Conservation (phyloP, 192 early-diverging fungal species). For the Coemansia sp. region DNA sequence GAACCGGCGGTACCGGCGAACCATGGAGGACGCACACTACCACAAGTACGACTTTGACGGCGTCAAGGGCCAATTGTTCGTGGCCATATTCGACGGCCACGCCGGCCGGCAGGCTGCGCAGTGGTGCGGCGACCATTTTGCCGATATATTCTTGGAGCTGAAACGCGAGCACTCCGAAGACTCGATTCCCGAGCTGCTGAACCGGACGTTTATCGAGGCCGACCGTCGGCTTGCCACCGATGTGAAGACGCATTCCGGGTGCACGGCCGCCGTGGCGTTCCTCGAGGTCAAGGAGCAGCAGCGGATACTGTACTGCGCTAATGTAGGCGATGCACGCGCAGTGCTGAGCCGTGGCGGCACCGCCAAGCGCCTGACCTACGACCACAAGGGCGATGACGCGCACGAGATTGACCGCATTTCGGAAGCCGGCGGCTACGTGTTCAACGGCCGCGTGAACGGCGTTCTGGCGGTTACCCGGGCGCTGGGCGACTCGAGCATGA, state of each 20-base stretch:
- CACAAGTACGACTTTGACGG: slow-evolving; percentile 79
- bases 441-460: slow-evolving; percentile 96
- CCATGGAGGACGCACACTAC: slow-evolving; percentile 97
- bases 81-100: slow-evolving; percentile 97
- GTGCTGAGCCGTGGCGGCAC: slow-evolving; percentile 81
- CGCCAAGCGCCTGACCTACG: slow-evolving; percentile 88
- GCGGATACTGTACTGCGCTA: slow-evolving; percentile 79
- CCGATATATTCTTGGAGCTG: slow-evolving; percentile 68
- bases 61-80: slow-evolving; percentile 76
- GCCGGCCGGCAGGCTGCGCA: slow-evolving; percentile 93
- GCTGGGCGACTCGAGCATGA: slow-evolving; percentile 93
- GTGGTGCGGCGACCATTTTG: slow-evolving; percentile 87
- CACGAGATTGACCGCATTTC: slow-evolving; percentile 86
- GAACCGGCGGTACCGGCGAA: slow-evolving; percentile 86
- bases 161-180: slow-evolving; percentile 52
- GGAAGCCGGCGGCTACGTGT: slow-evolving; percentile 92
- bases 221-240: slow-evolving; percentile 76
- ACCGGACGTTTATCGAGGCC: slow-evolving; percentile 74
- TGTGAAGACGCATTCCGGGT: slow-evolving; percentile 80
- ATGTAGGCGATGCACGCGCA: slow-evolving; percentile 95
- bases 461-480: slow-evolving; percentile 95
- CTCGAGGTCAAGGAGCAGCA: slow-evolving; percentile 41
- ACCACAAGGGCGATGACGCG: slow-evolving; percentile 95
- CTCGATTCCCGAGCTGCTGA: slow-evolving; percentile 76
- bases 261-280: slow-evolving; percentile 85